Percentiles rank a stretch among this genome's conserved stretches.
phyloP scores from a whole-genome alignment of 2,329 filamentous ascomycete genomes.

The Ophiosphaerella narmari region DNA sequence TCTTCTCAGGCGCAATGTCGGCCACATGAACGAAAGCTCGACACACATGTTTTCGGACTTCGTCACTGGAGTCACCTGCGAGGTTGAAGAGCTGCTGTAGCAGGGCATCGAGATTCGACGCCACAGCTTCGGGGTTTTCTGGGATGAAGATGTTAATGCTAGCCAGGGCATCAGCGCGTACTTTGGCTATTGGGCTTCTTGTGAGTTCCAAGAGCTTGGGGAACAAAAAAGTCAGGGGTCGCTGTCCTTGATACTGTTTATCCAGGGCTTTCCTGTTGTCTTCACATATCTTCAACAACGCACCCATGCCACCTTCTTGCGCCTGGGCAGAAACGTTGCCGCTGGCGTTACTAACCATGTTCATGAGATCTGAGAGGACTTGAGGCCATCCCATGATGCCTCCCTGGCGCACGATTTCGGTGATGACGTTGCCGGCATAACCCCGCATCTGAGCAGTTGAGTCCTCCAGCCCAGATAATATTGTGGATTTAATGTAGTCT shows the following conservation, averaged over 20 bases:
- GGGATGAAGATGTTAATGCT: slow-evolving; percentile 92
- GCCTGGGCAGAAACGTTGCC: slow-evolving; percentile 71
- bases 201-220: slow-evolving; percentile 91
- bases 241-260: slow-evolving; percentile 83
- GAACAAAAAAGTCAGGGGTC: slow-evolving; percentile 84
- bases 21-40: slow-evolving; percentile 91
- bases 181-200: slow-evolving; percentile 72
- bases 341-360: slow-evolving; percentile 73
- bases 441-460: slow-evolving; percentile 80
- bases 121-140: slow-evolving; percentile 79
- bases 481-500: slow-evolving; percentile 75
- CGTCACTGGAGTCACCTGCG: slow-evolving; percentile 73
- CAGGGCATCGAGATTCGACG: slow-evolving; percentile 79
- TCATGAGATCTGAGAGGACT: slow-evolving; percentile 79
- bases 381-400: slow-evolving; percentile 91
- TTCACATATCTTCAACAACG: slow-evolving; percentile 93
- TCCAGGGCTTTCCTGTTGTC: slow-evolving; percentile 88
- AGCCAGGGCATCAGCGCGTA: slow-evolving; percentile 78
- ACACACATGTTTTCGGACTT: slow-evolving; percentile 91
- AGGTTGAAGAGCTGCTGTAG: slow-evolving; percentile 82
- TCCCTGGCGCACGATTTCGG: slow-evolving; percentile 82
- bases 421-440: slow-evolving; percentile 91
- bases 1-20: slow-evolving; percentile 86
- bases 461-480: slow-evolving; percentile 81
- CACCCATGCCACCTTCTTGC: slow-evolving; percentile 92